Evolutionary conservation across 371 early-diverging fungal genomes (phyloP), one percentile per base, ranked within the genome.

Genomic region (Mortierella sp.): DNA sequence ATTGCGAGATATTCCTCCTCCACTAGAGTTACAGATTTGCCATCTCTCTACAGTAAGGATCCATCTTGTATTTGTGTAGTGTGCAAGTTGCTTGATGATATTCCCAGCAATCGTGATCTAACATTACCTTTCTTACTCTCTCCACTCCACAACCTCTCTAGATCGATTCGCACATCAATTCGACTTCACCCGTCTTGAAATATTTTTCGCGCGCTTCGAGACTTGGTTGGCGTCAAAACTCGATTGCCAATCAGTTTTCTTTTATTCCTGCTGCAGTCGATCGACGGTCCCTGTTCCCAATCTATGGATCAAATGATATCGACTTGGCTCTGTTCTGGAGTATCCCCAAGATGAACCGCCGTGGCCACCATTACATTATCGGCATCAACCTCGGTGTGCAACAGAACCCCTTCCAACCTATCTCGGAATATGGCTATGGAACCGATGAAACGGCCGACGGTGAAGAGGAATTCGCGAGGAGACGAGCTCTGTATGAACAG

Each of bases 321-420:
- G 98, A 98, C 71, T 83, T 97, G 57, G 84, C 91, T 4, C 67
- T 98, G n/a, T 92, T 93, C 70, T 98, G 96, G 96, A 88, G 91
- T 52, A 84, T 88, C 15, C 90, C 86, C 30, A 83, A 84, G 26
- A 72, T 82, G 75, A 83, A 75, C 46, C 85, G 87, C 1, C 86
- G 85, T 45, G 91, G 98, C 0, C 95, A 96, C 70, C 96, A 95
- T 72, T 94, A 93, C 61, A 93, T 96, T 60, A 91, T 94, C 47
- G 96, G 97, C 18, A 92, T 96, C 60, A 96, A 95, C 70, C 77
- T 96, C 7, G 89, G 90, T n/a, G 86, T 93, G 18, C 93, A 93
- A 51, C 87, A 90, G 61, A 92, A 88, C 71, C 94, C 89, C 16
- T 85, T 88, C 76, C 86, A 84, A 83, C 84, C 66, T 65, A 65